Evolutionary conservation across 495 filamentous ascomycete genomes (phyloP).

Genomic region (Chaetomium fimeti): DNA sequence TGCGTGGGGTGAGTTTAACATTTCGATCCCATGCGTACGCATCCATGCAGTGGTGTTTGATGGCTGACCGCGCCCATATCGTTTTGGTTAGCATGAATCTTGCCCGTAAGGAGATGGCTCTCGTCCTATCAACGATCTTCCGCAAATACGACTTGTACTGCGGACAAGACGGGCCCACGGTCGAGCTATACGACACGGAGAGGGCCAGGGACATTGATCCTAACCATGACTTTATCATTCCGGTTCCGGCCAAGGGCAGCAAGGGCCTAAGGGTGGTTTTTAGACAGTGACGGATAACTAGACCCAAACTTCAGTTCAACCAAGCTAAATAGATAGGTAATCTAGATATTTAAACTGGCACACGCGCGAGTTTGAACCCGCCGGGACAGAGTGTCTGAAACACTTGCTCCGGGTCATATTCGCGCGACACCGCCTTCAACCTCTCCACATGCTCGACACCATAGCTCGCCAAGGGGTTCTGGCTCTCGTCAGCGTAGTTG

Average conservation of each 20-base stretch:
- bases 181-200: constrained; percentile 23
- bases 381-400: too few relatives aligned
- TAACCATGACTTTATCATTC: constrained; percentile 19
- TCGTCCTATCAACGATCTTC: constrained; percentile 14
- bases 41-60: background rate
- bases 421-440: too few relatives aligned
- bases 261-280: constrained; percentile 4
- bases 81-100: constrained; percentile 12
- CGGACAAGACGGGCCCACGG: constrained; percentile 17
- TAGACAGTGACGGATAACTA: too few relatives aligned
- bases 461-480: too few relatives aligned
- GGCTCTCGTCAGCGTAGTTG: too few relatives aligned
- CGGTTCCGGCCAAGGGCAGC: constrained; percentile 18
- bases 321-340: too few relatives aligned
- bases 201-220: constrained; percentile 19
- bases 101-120: constrained; percentile 15
- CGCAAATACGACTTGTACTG: constrained; percentile 19
- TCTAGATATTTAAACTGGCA: too few relatives aligned
- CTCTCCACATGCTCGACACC: too few relatives aligned
- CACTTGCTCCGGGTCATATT: too few relatives aligned
- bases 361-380: too few relatives aligned
- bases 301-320: too few relatives aligned
- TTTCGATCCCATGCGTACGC: background rate
- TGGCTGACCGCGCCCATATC: too few relatives aligned
- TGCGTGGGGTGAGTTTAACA: constrained; percentile 15